Evolutionary conservation across 177 flowering plant genomes (phyloP).

Genomic region (Vitis hybrid): DNA sequence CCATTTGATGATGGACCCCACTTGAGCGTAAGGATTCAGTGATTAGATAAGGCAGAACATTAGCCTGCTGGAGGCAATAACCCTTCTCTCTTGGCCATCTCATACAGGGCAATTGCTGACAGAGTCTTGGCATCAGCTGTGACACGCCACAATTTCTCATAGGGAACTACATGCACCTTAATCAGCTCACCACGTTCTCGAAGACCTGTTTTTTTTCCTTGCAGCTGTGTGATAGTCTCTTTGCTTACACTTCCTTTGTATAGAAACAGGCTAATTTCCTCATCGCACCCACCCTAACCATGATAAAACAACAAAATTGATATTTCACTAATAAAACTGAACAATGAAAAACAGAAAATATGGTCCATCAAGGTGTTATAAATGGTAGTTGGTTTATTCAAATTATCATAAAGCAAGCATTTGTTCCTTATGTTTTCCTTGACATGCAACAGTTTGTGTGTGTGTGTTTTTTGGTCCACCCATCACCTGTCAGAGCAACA

Average conservation of each 20-base stretch:
- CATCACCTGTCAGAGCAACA: too few relatives aligned
- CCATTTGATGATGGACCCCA: too few relatives aligned
- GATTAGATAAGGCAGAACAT: background rate
- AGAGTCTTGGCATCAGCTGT: conserved; percentile 85
- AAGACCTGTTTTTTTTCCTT: conserved; percentile 86
- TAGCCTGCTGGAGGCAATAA: conserved; percentile 34
- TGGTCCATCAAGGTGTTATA: too few relatives aligned
- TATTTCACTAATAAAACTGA: background rate
- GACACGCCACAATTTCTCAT: conserved; percentile 71
- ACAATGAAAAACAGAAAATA: background rate
- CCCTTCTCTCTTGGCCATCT: conserved; percentile 81
- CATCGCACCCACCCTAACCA: conserved; percentile 93
- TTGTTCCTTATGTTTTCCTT: too few relatives aligned
- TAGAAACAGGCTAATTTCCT: conserved; percentile 71
- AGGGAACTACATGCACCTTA: conserved; percentile 80
- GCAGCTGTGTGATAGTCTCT: conserved; percentile 57
- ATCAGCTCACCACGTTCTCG: conserved; percentile 93
- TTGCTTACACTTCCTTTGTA: conserved; percentile 62
- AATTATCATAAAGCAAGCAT: too few relatives aligned
- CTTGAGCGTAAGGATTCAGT: background rate
- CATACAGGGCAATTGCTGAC: conserved; percentile 72
- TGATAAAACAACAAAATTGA: conserved; percentile 5
- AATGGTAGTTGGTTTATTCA: too few relatives aligned
- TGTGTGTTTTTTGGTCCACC: too few relatives aligned
- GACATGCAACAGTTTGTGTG: too few relatives aligned